Percentiles rank a stretch among this genome's conserved stretches.
phyloP scores from a whole-genome alignment of 2,329 filamentous ascomycete species.

The Nothophoma quercina region DNA sequence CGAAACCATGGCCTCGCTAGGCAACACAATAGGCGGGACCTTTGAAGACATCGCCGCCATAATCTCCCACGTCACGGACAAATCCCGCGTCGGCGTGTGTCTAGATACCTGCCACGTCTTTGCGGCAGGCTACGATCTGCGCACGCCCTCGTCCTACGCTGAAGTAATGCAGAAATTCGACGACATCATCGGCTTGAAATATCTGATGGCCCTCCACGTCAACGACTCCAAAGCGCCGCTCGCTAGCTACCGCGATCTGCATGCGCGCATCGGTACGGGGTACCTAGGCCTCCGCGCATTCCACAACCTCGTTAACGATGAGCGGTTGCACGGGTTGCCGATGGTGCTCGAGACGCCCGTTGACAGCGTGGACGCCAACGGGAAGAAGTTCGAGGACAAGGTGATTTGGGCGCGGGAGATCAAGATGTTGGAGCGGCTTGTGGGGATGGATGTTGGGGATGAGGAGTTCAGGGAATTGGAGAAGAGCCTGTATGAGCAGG shows the following conservation, averaged over 20 bases:
- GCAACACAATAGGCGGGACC: conserved; percentile 83
- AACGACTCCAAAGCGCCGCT: conserved; percentile 97
- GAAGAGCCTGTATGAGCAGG: conserved; percentile 69
- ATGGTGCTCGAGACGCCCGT: conserved; percentile 98
- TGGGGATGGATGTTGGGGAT: conserved; percentile 81
- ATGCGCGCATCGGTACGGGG: conserved; percentile 95
- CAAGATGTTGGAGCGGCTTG: conserved; percentile 87
- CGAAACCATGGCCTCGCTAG: conserved; percentile 91
- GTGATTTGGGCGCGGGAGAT: conserved; percentile 92
- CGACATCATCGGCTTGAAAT: conserved; percentile 75
- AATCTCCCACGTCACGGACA: conserved; percentile 80
- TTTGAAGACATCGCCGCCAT: conserved; percentile 89
- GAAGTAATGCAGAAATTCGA: conserved; percentile 80
- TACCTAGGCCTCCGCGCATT: conserved; percentile 92
- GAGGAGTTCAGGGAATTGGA: conserved; percentile 75
- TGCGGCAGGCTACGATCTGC: conserved; percentile 89
- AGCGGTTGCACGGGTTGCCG: conserved; percentile 76
- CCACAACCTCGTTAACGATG: conserved; percentile 87
- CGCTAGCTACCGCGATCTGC: conserved; percentile 81
- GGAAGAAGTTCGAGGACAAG: conserved; percentile 75
- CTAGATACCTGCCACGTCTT: conserved; percentile 98
- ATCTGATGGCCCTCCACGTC: conserved; percentile 85
- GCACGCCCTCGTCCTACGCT: conserved; percentile 75
- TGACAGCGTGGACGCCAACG: conserved; percentile 71
- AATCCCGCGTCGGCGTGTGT: conserved; percentile 87